These are phyloP conservation scores for Colletotrichum lini DNA, from an alignment of 2,329 filamentous ascomycete species.

Conservation along the genomic window DNA sequence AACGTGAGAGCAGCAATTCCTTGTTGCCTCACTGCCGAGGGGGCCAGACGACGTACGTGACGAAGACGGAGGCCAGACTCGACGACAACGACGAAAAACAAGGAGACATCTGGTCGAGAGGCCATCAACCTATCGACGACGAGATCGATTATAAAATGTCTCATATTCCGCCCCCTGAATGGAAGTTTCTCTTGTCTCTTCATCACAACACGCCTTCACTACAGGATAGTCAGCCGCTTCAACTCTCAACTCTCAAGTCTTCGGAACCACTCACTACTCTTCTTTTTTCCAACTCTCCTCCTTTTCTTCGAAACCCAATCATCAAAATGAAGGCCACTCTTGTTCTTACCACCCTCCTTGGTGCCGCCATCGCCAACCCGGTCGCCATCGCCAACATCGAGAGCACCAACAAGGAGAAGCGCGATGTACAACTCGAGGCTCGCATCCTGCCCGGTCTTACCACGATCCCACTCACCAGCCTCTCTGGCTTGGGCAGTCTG, in stretches of 20 bases:
- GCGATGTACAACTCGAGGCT: slow-evolving; percentile 5
- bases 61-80: slow-evolving; percentile 23
- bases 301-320: slow-evolving; percentile 1
- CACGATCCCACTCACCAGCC: neutral
- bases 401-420: neutral
- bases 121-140: neutral
- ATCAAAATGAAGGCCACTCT: slow-evolving; percentile 42
- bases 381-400: slow-evolving; percentile 25
- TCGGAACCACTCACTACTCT: slow-evolving; percentile 14
- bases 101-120: neutral
- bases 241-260: slow-evolving; percentile 26
- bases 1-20: slow-evolving; percentile 24
- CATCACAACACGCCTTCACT: slow-evolving; percentile 29
- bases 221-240: slow-evolving; percentile 41
- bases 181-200: neutral
- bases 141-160: slow-evolving; percentile 32
- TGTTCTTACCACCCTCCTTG: slow-evolving; percentile 29
- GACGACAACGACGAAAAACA: neutral
- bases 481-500: neutral
- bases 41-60: slow-evolving; percentile 10
- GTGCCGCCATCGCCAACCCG: slow-evolving; percentile 28
- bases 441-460: neutral
- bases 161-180: slow-evolving; percentile 13
- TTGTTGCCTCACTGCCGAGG: slow-evolving; percentile 8
- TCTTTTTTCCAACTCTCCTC: slow-evolving; percentile 1